Conservation (phyloP, 2,329 filamentous ascomycete species). For the Fonsecaea pedrosoi region DNA sequence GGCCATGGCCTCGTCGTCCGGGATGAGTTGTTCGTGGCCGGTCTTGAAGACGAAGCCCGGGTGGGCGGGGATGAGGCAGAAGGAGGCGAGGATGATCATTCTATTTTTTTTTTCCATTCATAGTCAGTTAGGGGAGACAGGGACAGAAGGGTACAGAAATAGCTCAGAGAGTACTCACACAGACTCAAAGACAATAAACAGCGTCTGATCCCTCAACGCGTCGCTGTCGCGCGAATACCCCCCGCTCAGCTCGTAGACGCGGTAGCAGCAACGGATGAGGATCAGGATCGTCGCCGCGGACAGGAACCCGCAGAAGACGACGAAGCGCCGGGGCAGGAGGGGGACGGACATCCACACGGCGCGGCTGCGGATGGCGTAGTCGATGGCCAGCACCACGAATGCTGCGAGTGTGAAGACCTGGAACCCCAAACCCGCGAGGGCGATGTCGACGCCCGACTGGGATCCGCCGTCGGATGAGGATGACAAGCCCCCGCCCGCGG, state of each 20-base stretch:
- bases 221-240: conserved; percentile 50
- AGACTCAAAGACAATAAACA: conserved; percentile 65
- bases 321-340: conserved; percentile 52
- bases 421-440: conserved; percentile 50
- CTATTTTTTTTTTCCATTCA: background rate
- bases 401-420: conserved; percentile 50
- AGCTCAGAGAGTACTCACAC: conserved; percentile 12
- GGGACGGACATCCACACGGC: conserved; percentile 30
- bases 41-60: conserved; percentile 36
- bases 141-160: too few relatives aligned
- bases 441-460: conserved; percentile 48
- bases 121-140: too few relatives aligned
- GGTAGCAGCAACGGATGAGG: conserved; percentile 69
- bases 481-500: conserved; percentile 50
- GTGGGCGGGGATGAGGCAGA: conserved; percentile 28
- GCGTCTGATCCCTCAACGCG: conserved; percentile 62
- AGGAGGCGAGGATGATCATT: conserved; percentile 18
- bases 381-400: conserved; percentile 44
- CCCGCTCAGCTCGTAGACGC: conserved; percentile 68
- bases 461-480: conserved; percentile 36
- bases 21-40: conserved; percentile 5
- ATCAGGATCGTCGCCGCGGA: conserved; percentile 66
- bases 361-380: conserved; percentile 42
- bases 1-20: background rate
- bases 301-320: conserved; percentile 63